A percentile compares a stretch with the other conserved stretches of the same genome.
Conservation (phyloP, 2,329 filamentous ascomycete genomes). For the Pestalotiopsis sp. region DNA sequence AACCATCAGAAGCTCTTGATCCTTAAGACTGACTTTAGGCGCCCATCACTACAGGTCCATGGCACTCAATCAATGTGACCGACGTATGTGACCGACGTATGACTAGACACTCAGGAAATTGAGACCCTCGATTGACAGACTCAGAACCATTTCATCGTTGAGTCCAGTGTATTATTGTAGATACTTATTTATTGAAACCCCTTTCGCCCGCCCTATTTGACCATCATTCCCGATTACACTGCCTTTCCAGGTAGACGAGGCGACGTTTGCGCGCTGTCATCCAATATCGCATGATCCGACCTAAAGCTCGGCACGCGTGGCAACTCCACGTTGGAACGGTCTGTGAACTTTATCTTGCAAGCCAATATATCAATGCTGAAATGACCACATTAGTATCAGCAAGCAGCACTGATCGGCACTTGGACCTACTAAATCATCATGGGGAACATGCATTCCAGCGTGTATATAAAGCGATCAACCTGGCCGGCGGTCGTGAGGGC, state of each 20-base stretch:
- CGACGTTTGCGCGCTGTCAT: not conserved
- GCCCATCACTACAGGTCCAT: too few relatives aligned
- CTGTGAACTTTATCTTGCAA: conserved; percentile 2
- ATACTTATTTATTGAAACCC: not conserved
- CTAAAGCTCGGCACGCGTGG: not conserved
- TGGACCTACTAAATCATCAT: conserved; percentile 40
- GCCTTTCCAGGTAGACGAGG: not conserved
- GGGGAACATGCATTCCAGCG: conserved; percentile 44
- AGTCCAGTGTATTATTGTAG: too few relatives aligned
- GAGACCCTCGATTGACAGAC: too few relatives aligned
- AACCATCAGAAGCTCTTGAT: too few relatives aligned
- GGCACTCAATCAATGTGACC: too few relatives aligned
- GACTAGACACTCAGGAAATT: too few relatives aligned
- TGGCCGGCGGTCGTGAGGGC: conserved; percentile 39
- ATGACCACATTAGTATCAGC: not conserved
- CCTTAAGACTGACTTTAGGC: too few relatives aligned
- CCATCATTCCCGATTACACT: not conserved
- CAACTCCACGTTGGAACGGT: not conserved
- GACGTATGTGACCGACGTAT: too few relatives aligned
- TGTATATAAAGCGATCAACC: conserved; percentile 43
- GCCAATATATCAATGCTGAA: conserved; percentile 2
- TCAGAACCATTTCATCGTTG: too few relatives aligned
- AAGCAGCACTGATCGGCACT: not conserved
- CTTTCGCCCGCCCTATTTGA: not conserved
- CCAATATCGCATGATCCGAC: not conserved